Evolutionary conservation across 2,329 filamentous ascomycete species (phyloP), one percentile per base, ranked within the genome.

Genomic region (Fusarium beomiforme): DNA sequence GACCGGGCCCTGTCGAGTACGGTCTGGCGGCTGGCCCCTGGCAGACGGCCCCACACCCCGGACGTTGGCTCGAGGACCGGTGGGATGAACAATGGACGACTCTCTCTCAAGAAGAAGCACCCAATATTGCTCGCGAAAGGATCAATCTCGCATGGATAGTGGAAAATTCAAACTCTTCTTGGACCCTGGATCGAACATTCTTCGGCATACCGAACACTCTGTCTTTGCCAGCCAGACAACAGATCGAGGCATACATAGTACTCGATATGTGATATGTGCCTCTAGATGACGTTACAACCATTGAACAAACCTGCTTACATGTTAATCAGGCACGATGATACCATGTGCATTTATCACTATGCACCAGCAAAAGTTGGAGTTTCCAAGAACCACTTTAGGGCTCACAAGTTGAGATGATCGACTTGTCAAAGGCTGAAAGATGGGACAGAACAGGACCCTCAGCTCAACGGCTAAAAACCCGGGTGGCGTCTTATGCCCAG

Each of bases 11-110:
- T 60, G 58, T 64, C 59, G 50, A 70, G 56, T 63, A 51, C 64
- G 55, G 51, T 65, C 49, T 55, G 59, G 64, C 58, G 65, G 68
- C 64, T 73, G 61, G 59, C 51, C 70, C 73, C 71, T 67, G 59
- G 62, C 62, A 66, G 31, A 59, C 71, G 73, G 75, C 75, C 75
- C 75, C 73, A 76, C 73, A 64, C 71, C 63, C 75, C 75, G 75
- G 67, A 65, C 64, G 69, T 67, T 76, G 67, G 72, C 61, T 71
- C 64, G 37, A 73, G 67, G 63, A 54, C 62, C 54, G 42, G 63
- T 73, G 58, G 58, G 39, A 36, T 46, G 43, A 41, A n/a, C 31
- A 31, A 36, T 46, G 43, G 53, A n/a, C 31, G 37, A 36, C 16
- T 59, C 55, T 74, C 46, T n/a, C n/a, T n/a, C n/a, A n/a, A 37